Conservation (phyloP, 768 basidiomycete species). For the Tylopilus rubrobrunneus region DNA sequence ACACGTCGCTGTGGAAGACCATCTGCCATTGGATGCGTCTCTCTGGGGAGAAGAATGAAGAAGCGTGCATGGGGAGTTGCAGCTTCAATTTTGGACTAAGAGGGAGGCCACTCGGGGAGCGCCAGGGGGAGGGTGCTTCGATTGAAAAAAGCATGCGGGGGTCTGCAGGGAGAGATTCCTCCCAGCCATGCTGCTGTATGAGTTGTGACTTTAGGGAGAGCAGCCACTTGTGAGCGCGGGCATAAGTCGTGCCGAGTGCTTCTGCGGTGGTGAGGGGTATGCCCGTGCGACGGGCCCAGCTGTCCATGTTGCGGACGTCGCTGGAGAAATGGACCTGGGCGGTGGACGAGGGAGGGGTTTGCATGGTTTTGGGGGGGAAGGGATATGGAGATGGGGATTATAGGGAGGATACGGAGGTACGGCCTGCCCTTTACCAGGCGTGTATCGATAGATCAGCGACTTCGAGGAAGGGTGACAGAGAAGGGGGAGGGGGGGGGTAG, state of each 20-base stretch:
- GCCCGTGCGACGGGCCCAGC: slow-evolving; percentile 73
- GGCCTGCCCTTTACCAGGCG: slow-evolving; percentile 34
- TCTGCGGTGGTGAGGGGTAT: slow-evolving; percentile 83
- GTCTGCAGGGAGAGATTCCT: slow-evolving; percentile 56
- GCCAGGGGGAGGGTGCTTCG: slow-evolving; percentile 75
- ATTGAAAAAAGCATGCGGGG: slow-evolving; percentile 74
- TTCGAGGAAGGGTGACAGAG: slow-evolving; percentile 14
- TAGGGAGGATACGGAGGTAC: slow-evolving; percentile 13
- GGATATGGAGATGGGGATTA: slow-evolving; percentile 16
- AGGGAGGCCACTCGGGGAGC: slow-evolving; percentile 70
- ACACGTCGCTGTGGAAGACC: slow-evolving; percentile 80
- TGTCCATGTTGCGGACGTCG: slow-evolving; percentile 78
- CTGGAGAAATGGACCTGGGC: slow-evolving; percentile 74
- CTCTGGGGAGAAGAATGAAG: slow-evolving; percentile 83
- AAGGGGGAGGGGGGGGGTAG: slow-evolving; percentile 18
- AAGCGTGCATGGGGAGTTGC: slow-evolving; percentile 73
- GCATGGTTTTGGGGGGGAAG: slow-evolving; percentile 19
- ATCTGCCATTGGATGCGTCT: slow-evolving; percentile 85
- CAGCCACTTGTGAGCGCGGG: slow-evolving; percentile 76
- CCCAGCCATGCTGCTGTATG: slow-evolving; percentile 67
- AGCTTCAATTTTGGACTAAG: slow-evolving; percentile 70
- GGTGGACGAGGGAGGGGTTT: slow-evolving; percentile 34
- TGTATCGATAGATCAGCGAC: slow-evolving; percentile 3
- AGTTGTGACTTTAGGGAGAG: slow-evolving; percentile 58
- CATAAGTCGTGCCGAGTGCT: slow-evolving; percentile 75